Conservation (phyloP, 1,284 basidiomycete genomes). For the Sporisorium exsertum region DNA sequence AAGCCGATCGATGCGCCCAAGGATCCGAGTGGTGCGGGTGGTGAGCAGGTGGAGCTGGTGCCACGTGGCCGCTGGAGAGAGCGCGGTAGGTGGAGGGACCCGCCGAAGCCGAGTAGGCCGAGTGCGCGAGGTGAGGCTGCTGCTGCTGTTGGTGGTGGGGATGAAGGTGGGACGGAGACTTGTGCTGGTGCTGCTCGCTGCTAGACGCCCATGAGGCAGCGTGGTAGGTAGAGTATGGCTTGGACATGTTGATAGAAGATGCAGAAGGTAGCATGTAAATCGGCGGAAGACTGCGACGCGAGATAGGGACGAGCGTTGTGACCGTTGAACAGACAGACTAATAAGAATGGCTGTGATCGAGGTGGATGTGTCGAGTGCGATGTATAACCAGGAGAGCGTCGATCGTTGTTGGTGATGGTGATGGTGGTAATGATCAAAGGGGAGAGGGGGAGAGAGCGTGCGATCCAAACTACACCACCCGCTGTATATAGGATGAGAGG, state of each 20-base stretch:
- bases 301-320: neutral
- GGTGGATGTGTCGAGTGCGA: neutral
- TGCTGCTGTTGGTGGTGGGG: constrained; percentile 26
- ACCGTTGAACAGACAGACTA: neutral
- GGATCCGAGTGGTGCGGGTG: constrained; percentile 21
- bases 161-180: constrained; percentile 11
- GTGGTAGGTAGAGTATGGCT: constrained; percentile 32
- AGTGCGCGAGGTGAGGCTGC: constrained; percentile 29
- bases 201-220: constrained; percentile 30
- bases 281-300: neutral
- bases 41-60: constrained; percentile 12
- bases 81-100: constrained; percentile 51
- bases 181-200: constrained; percentile 32
- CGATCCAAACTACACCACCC: neutral
- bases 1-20: constrained; percentile 25
- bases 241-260: constrained; percentile 35
- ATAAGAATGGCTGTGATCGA: neutral
- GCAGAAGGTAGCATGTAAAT: constrained; percentile 12
- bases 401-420: neutral
- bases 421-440: constrained; percentile 23
- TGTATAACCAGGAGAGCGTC: neutral
- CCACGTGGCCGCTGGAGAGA: constrained; percentile 34
- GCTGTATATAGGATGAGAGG: constrained; percentile 27
- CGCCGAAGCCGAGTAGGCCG: constrained; percentile 38
- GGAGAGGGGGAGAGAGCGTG: constrained; percentile 8